Conservation (phyloP, 1,284 basidiomycete species). For the Cutaneotrichosporon cutaneum region DNA sequence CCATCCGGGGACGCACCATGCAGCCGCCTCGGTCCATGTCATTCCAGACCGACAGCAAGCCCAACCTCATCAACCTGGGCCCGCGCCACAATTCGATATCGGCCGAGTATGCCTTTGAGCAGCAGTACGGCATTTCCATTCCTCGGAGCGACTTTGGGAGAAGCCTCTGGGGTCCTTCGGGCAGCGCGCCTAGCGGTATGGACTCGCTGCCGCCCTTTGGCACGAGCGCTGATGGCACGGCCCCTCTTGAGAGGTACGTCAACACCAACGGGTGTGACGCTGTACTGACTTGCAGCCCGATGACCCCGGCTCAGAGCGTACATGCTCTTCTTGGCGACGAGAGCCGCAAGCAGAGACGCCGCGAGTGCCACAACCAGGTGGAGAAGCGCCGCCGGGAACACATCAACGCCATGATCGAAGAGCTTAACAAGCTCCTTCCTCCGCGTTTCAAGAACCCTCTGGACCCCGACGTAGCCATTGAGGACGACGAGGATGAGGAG, state of each 20-base stretch:
- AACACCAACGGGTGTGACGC: not conserved
- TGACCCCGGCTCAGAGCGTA: slow-evolving; percentile 38
- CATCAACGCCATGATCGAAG: slow-evolving; percentile 52
- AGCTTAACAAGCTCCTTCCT: slow-evolving; percentile 44
- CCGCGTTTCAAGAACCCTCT: slow-evolving; percentile 31
- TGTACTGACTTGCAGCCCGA: slow-evolving; percentile 27
- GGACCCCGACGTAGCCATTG: slow-evolving; percentile 30
- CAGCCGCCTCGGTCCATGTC: slow-evolving; percentile 26
- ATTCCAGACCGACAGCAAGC: slow-evolving; percentile 25
- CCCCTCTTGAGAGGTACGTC: slow-evolving; percentile 25
- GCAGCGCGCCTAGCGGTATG: slow-evolving; percentile 31
- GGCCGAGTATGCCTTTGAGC: slow-evolving; percentile 18
- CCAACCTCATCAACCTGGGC: slow-evolving; percentile 14
- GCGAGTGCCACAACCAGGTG: slow-evolving; percentile 52
- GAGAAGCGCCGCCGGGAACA: slow-evolving; percentile 50
- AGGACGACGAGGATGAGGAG: slow-evolving; percentile 46
- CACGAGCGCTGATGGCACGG: slow-evolving; percentile 20
- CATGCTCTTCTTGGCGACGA: slow-evolving; percentile 32
- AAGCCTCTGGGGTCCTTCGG: slow-evolving; percentile 21
- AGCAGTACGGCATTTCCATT: slow-evolving; percentile 36
- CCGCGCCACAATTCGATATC: slow-evolving; percentile 23
- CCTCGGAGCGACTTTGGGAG: slow-evolving; percentile 23
- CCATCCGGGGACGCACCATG: slow-evolving; percentile 19
- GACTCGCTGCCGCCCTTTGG: slow-evolving; percentile 31
- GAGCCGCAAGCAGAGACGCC: slow-evolving; percentile 41